Evolutionary conservation across 2,329 filamentous ascomycete genomes (phyloP), one percentile per base, ranked within the genome.

Genomic region (Diaporthe citrichinensis): DNA sequence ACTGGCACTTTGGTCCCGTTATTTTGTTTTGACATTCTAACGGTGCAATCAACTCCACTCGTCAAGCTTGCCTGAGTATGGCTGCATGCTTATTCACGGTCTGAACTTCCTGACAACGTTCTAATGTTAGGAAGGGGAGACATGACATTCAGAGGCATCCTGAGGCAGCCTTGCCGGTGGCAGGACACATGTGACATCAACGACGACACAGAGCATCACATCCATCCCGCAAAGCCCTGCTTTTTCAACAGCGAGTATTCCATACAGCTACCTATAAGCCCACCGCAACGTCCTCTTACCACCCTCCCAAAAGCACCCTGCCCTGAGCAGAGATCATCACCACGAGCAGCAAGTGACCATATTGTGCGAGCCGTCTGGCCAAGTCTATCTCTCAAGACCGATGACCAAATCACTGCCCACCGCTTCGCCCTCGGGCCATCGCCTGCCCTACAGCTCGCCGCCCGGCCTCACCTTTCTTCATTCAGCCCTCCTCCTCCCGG

Each of bases 331-430:
- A 51, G 65, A 23, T 31, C 65, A 41, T 23, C 31, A 31, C n/a
- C 49, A 69, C 49, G 28, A 28, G n/a, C 34, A 69, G 65, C 34
- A 55, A 44, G 12, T 25, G 51, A 61, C 41, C 23, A 53, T 17
- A 14, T 41, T 41, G n/a, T 51, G 61, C 39, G 51, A 65, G 51
- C 53, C 68, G 59, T 75, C 69, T 75, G 61, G 74, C 57, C 58
- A 73, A 58, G 69, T 75, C 74, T 73, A 73, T 73, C 69, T 67
- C 71, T 57, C 71, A 74, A 57, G 59, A 34, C 51, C 62, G 39
- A 72, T 53, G 39, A 34, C 25, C n/a, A 59, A 53, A 53, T 55
- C 61, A 53, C 46, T 39, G 20, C 36, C n/a, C 31, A 73, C 4
- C 12, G 20, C 44, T 25, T 44, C 49, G 14, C 39, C 34, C 72